Conservation (phyloP, 352 stramenopile genomes). For the Phytophthora megakarya region DNA sequence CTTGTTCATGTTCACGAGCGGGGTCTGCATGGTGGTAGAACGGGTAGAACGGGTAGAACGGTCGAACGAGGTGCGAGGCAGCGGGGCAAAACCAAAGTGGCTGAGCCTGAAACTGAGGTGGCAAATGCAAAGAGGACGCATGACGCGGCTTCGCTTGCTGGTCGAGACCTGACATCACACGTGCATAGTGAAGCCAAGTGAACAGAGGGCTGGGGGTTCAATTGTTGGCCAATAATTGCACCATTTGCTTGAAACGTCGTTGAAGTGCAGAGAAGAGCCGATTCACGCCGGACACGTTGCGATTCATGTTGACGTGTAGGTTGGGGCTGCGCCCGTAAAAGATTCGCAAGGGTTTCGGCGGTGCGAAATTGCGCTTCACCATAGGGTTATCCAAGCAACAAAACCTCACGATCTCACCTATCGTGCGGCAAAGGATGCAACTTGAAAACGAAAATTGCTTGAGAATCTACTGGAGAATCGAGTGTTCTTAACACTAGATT, state of each 20-base stretch:
- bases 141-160: conserved; percentile 23
- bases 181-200: conserved; percentile 26
- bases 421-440: neutral
- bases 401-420: neutral
- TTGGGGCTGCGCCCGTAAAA: conserved; percentile 5
- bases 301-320: conserved; percentile 29
- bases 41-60: conserved; percentile 1
- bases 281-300: conserved; percentile 26
- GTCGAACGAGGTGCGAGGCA: conserved; percentile 18
- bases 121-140: conserved; percentile 19
- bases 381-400: neutral
- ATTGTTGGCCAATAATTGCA: conserved; percentile 3
- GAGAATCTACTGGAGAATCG: no score
- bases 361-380: conserved; percentile 15
- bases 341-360: conserved; percentile 23
- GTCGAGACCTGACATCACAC: conserved; percentile 4
- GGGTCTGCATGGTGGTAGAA: conserved; percentile 32
- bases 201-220: conserved; percentile 16
- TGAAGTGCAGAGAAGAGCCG: conserved; percentile 15
- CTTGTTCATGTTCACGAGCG: conserved; percentile 27
- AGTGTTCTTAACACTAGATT: no score
- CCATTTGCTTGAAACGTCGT: conserved; percentile 25
- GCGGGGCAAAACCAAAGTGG: conserved; percentile 41
- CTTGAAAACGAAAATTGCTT: no score
- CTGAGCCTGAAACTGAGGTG: conserved; percentile 3